A percentile compares a stretch with the other conserved stretches of the same genome.
Evolutionary conservation across 306 rosid species (phyloP).

Genomic region (Vigna radiata): DNA sequence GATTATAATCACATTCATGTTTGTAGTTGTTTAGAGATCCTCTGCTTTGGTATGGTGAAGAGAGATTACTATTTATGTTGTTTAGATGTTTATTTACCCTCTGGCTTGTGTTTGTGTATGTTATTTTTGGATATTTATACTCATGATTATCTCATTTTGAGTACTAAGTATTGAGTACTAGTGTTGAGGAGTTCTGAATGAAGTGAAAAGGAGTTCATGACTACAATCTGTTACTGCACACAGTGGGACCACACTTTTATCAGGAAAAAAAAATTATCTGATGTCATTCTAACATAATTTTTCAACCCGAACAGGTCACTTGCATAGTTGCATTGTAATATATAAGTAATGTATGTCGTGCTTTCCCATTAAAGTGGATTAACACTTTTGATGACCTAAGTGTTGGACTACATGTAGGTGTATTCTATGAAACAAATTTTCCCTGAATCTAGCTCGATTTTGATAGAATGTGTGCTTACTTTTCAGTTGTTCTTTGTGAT

Average conservation of each 20-base stretch:
- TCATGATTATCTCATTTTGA: conserved; percentile 15
- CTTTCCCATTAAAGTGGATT: conserved; percentile 26
- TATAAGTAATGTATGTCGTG: neutral
- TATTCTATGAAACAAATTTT: neutral
- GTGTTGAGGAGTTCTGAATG: neutral
- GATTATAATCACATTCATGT: conserved; percentile 6
- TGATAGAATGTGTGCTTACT: conserved; percentile 45
- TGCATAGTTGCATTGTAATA: neutral
- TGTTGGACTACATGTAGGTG: neutral
- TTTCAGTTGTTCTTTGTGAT: conserved; percentile 67
- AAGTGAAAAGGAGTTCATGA: neutral
- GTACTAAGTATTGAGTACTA: neutral
- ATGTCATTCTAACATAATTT: conserved; percentile 8
- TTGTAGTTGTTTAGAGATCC: conserved; percentile 12
- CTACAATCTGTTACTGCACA: conserved; percentile 27
- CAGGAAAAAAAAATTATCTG: neutral
- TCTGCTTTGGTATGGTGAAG: conserved; percentile 19
- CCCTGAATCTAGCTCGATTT: neutral
- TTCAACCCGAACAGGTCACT: neutral
- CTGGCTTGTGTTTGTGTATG: conserved; percentile 8
- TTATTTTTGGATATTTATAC: neutral
- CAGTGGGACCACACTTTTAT: neutral
- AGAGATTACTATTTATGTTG: conserved; percentile 7
- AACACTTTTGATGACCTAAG: conserved; percentile 3
- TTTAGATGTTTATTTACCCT: neutral